Evolutionary conservation across 805 yeast species (phyloP).

Genomic region (Saccharomycopsis javanensis): DNA sequence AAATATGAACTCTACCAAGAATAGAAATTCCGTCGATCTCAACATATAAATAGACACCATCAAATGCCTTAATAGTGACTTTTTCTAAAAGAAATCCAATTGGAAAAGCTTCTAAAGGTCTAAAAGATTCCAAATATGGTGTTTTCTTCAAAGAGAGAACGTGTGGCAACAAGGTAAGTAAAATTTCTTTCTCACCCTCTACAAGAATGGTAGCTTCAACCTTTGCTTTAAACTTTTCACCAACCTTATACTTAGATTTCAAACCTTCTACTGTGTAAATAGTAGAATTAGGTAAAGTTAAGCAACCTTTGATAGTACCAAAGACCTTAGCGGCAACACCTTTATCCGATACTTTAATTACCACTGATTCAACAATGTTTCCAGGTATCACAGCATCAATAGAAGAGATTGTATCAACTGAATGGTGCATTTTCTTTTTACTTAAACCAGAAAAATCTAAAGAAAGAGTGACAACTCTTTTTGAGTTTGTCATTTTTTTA

Average conservation of each 20-base stretch:
- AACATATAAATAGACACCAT: conserved; percentile 45
- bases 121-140: conserved; percentile 22
- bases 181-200: conserved; percentile 43
- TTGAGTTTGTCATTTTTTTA: conserved; percentile 27
- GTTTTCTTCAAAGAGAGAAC: conserved; percentile 30
- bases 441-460: conserved; percentile 29
- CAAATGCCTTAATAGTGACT: conserved; percentile 52
- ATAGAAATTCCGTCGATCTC: conserved; percentile 41
- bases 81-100: conserved; percentile 60
- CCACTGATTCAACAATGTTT: conserved; percentile 60
- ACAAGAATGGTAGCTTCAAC: conserved; percentile 51
- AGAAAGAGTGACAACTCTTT: conserved; percentile 38
- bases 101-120: conserved; percentile 59
- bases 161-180: conserved; percentile 55
- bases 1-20: conserved; percentile 69
- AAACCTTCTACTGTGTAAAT: conserved; percentile 36
- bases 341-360: conserved; percentile 44
- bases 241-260: conserved; percentile 56
- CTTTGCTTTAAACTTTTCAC: conserved; percentile 60
- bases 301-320: conserved; percentile 66
- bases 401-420: conserved; percentile 51
- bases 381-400: conserved; percentile 85
- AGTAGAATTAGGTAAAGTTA: conserved; percentile 58
- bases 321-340: conserved; percentile 69
- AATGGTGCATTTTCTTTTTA: conserved; percentile 33